Evolutionary conservation across 805 yeast genomes (phyloP).

Genomic region (Starmerella kuoi): DNA sequence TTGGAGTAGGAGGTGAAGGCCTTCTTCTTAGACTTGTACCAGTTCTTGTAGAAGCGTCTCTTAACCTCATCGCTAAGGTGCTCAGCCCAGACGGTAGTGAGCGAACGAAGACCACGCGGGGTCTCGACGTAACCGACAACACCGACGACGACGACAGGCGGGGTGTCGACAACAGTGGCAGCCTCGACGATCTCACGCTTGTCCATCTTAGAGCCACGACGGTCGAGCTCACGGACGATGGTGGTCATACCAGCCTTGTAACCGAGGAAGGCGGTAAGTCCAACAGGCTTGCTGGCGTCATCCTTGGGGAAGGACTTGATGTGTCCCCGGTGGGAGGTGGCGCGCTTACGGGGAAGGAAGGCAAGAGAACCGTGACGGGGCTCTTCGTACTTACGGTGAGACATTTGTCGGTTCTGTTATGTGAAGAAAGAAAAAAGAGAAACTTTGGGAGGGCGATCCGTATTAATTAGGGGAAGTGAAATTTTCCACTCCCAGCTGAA

Average conservation of each 20-base stretch:
- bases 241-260: constrained; percentile 99
- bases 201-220: constrained; percentile 99
- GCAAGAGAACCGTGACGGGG: constrained; percentile 99
- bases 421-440: background rate
- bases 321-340: constrained; percentile 96
- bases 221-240: constrained; percentile 98
- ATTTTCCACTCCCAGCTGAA: too few species aligned
- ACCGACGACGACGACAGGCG: constrained; percentile 98
- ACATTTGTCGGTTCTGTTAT: constrained; percentile 44
- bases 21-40: constrained; percentile 99
- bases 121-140: constrained; percentile 99
- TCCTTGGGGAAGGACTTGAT: constrained; percentile 99
- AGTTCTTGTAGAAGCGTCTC: constrained; percentile 99
- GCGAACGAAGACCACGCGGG: constrained; percentile 99
- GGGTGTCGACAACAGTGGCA: constrained; percentile 97
- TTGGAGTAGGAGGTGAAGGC: constrained; percentile 99
- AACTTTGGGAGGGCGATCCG: background rate
- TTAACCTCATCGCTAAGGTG: constrained; percentile 97
- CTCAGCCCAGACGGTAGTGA: constrained; percentile 99
- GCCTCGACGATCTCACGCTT: constrained; percentile 99
- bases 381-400: constrained; percentile 99
- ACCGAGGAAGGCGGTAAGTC: constrained; percentile 98
- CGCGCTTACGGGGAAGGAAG: constrained; percentile 99
- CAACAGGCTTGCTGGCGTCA: constrained; percentile 93
- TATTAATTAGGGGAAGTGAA: background rate